phyloP scores from a whole-genome alignment of 768 basidiomycete species.

The Cystoderma amianthinum region DNA sequence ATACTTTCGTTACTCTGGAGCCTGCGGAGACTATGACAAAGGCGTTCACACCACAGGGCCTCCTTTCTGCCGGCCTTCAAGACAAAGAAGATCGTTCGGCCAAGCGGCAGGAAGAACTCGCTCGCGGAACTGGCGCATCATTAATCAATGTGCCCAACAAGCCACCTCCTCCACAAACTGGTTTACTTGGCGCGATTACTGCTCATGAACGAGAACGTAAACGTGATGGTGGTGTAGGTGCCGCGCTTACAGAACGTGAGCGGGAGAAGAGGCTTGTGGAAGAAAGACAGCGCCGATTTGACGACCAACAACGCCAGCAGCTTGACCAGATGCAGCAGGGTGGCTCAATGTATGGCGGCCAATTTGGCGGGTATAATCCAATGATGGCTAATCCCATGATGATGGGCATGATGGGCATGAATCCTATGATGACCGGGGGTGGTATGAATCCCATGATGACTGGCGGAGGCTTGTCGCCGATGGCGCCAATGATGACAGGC shows the following conservation, averaged over 20 bases:
- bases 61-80: constrained; percentile 91
- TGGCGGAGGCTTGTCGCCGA: constrained; percentile 32
- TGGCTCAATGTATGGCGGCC: constrained; percentile 63
- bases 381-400: constrained; percentile 74
- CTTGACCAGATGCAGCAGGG: constrained; percentile 85
- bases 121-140: constrained; percentile 85
- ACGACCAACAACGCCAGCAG: constrained; percentile 85
- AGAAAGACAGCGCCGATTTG: constrained; percentile 87
- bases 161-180: constrained; percentile 91
- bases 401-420: constrained; percentile 45
- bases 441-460: constrained; percentile 41
- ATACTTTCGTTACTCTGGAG: constrained; percentile 72
- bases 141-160: constrained; percentile 95
- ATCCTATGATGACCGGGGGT: constrained; percentile 40
- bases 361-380: constrained; percentile 47
- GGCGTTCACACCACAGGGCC: constrained; percentile 90
- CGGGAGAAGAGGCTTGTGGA: constrained; percentile 89
- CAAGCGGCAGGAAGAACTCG: constrained; percentile 89
- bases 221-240: constrained; percentile 92
- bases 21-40: constrained; percentile 77
- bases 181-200: constrained; percentile 92
- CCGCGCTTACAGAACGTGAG: constrained; percentile 91
- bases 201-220: constrained; percentile 92
- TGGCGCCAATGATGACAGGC: constrained; percentile 35
- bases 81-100: constrained; percentile 96